These are phyloP conservation scores for Medicago ruthenica DNA, from an alignment of 306 rosid genomes.

Conservation along the genomic window DNA sequence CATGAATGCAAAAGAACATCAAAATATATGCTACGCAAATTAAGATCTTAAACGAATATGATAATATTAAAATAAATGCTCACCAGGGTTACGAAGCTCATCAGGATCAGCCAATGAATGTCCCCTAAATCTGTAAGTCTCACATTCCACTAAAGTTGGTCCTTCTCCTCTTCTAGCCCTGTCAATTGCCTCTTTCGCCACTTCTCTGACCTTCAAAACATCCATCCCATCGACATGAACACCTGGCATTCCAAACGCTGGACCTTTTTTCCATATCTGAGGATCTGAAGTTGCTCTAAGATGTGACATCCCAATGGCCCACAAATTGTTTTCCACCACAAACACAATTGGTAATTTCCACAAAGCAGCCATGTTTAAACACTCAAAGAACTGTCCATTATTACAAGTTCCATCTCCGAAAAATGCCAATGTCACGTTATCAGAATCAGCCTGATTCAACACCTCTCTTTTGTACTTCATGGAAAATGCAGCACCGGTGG, in stretches of 20 bases:
- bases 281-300: constrained; percentile 97
- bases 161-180: constrained; percentile 99
- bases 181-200: constrained; percentile 89
- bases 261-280: constrained; percentile 97
- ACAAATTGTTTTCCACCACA: constrained; percentile 96
- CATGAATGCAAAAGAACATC: constrained; percentile 16
- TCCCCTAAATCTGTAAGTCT: constrained; percentile 97
- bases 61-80: constrained; percentile 45
- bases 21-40: constrained; percentile 19
- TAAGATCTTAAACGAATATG: not conserved
- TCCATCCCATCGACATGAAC: constrained; percentile 99
- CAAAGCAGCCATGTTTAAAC: constrained; percentile 97
- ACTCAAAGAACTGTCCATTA: constrained; percentile 96
- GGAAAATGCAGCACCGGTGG: constrained; percentile 95
- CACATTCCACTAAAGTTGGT: constrained; percentile 95
- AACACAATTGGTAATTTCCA: constrained; percentile 97
- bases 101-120: constrained; percentile 99
- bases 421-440: constrained; percentile 84
- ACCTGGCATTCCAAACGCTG: constrained; percentile 99
- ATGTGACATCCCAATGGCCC: constrained; percentile 99
- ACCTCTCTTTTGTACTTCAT: constrained; percentile 85
- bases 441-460: constrained; percentile 69
- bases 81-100: constrained; percentile 99
- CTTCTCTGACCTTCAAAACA: constrained; percentile 97
- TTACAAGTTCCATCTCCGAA: constrained; percentile 97